Percentiles rank a stretch among this genome's conserved stretches.
These are phyloP conservation scores for Ophiostoma quercus DNA, from an alignment of 2,329 filamentous ascomycete species.

Conservation along the genomic window DNA sequence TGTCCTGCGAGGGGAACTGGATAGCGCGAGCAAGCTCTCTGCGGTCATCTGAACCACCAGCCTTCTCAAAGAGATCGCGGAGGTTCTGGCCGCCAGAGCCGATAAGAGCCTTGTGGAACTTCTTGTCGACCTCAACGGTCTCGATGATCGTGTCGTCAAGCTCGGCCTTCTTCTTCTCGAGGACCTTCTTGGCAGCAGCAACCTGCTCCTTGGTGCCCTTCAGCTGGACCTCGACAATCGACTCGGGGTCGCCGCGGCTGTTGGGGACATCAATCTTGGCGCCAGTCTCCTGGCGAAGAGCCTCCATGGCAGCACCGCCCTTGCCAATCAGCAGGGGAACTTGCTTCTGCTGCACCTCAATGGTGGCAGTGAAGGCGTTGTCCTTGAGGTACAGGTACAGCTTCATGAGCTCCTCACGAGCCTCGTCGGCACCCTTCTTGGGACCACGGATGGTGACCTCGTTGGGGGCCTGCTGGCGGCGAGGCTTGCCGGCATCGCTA, in stretches of 20 bases:
- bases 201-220: conserved; percentile 91
- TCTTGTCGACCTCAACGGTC: conserved; percentile 86
- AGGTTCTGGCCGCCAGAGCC: conserved; percentile 84
- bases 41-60: conserved; percentile 83
- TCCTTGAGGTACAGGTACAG: conserved; percentile 86
- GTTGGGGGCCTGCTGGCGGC: conserved; percentile 71
- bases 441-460: conserved; percentile 89
- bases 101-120: conserved; percentile 86
- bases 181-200: conserved; percentile 80
- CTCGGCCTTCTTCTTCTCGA: conserved; percentile 77
- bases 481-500: conserved; percentile 61
- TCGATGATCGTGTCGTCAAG: conserved; percentile 87
- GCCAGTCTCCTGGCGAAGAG: conserved; percentile 75
- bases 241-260: conserved; percentile 63
- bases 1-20: conserved; percentile 87
- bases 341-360: conserved; percentile 85
- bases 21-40: conserved; percentile 82
- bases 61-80: conserved; percentile 76
- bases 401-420: conserved; percentile 83
- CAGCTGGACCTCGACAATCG: conserved; percentile 78
- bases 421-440: conserved; percentile 86
- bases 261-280: conserved; percentile 90
- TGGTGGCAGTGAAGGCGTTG: conserved; percentile 71
- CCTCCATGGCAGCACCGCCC: conserved; percentile 84
- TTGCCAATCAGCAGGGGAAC: conserved; percentile 90